These are phyloP conservation scores for Rhododendron mucronatum DNA, from an alignment of 148 eudicot genomes.

Conservation along the genomic window DNA sequence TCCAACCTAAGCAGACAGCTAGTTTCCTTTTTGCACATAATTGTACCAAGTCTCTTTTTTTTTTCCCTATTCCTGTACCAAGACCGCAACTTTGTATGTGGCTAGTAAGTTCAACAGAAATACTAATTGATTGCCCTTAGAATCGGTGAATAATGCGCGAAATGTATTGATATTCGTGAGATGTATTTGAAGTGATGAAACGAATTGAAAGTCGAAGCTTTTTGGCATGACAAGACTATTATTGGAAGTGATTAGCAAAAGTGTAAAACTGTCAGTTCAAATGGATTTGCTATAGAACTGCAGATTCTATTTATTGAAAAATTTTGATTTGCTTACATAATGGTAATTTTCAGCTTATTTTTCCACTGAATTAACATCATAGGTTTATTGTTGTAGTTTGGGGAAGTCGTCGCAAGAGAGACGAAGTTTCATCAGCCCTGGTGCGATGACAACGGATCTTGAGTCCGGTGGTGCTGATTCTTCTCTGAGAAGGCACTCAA, in stretches of 20 bases:
- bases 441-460: slow-evolving; percentile 28
- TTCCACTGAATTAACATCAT: not conserved
- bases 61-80: not conserved
- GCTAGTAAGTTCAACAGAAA: not conserved
- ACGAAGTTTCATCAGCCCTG: slow-evolving; percentile 10
- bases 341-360: not conserved
- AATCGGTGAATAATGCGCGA: not conserved
- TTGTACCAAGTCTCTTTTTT: not conserved
- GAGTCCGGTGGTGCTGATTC: slow-evolving; percentile 30
- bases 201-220: not conserved
- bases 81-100: not conserved
- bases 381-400: not conserved
- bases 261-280: not conserved
- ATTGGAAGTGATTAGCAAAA: not conserved
- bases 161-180: not conserved
- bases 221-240: not conserved
- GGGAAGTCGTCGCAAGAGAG: slow-evolving; percentile 1
- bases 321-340: not conserved
- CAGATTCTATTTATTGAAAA: not conserved
- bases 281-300: not conserved
- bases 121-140: not conserved
- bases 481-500: slow-evolving; percentile 41
- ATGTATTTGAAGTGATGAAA: not conserved
- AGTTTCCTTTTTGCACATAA: not conserved
- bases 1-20: not conserved